Evolutionary conservation across 1,284 basidiomycete genomes (phyloP).

Genomic region (Ganoderma sinense): DNA sequence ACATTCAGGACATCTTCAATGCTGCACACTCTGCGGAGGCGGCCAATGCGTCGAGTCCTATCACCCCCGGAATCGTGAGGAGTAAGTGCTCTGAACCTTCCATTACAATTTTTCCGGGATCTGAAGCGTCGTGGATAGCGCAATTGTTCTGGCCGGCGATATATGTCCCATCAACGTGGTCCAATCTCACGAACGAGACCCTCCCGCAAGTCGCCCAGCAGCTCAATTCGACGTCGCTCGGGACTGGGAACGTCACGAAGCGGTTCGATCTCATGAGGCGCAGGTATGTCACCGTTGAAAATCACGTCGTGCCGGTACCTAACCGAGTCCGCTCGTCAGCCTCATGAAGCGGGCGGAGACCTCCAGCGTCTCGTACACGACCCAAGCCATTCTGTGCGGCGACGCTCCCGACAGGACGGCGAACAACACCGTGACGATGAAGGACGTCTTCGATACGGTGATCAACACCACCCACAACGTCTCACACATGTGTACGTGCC

Average conservation of each 20-base stretch:
- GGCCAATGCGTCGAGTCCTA: conserved; percentile 8
- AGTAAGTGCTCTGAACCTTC: neutral
- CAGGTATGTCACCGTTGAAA: neutral
- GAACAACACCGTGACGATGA: conserved; percentile 18
- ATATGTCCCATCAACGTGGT: neutral
- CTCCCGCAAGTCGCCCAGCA: neutral
- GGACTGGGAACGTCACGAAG: neutral
- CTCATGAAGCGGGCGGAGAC: conserved; percentile 1
- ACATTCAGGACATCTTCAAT: conserved; percentile 15
- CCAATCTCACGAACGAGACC: neutral
- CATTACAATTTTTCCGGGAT: neutral
- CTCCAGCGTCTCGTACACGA: conserved; percentile 10
- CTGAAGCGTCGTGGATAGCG: neutral
- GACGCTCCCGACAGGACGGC: conserved; percentile 23
- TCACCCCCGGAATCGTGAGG: conserved; percentile 14
- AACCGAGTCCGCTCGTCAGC: neutral
- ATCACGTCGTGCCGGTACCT: neutral
- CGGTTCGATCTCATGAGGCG: neutral
- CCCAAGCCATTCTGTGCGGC: conserved; percentile 22
- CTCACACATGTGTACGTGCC: conserved; percentile 29
- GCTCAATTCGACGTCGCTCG: neutral
- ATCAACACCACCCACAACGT: conserved; percentile 22
- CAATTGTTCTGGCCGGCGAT: neutral
- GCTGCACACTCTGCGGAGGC: conserved; percentile 13
- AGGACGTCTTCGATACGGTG: conserved; percentile 28